A percentile compares a stretch with the other conserved stretches of the same genome.
phyloP scores from a whole-genome alignment of 2,329 filamentous ascomycete genomes.

The Sporothrix sp. region DNA sequence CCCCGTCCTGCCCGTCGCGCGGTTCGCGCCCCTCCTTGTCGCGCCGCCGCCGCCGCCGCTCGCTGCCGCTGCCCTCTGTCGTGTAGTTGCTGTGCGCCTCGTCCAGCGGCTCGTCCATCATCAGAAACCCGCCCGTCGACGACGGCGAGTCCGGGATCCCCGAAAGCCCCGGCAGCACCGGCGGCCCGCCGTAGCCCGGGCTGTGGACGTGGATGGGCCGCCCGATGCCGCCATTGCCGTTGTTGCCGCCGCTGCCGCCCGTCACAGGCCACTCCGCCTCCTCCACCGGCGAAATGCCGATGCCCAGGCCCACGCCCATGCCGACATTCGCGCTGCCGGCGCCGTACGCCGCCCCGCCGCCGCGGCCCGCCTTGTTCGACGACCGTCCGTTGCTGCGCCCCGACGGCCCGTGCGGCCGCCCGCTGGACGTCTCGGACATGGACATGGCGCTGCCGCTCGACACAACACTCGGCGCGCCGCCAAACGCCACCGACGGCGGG shows the following conservation, averaged over 20 bases:
- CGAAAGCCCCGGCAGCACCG: slow-evolving; percentile 11
- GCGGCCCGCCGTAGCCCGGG: slow-evolving; percentile 3
- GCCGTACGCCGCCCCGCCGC: not conserved
- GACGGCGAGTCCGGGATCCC: slow-evolving; percentile 11
- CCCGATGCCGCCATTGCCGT: not conserved
- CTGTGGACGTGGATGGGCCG: slow-evolving; percentile 5
- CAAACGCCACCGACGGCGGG: slow-evolving; percentile 10
- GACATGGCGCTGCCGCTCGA: slow-evolving; percentile 24
- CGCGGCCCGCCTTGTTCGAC: not conserved
- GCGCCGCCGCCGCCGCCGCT: slow-evolving; percentile 14
- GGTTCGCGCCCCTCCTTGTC: slow-evolving; percentile 8
- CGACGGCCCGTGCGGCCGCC: slow-evolving; percentile 17
- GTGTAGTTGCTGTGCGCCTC: slow-evolving; percentile 21
- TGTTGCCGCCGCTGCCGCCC: not conserved
- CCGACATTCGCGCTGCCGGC: not conserved
- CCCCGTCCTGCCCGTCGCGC: not conserved
- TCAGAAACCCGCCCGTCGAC: slow-evolving; percentile 19
- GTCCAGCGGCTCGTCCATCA: slow-evolving; percentile 22
- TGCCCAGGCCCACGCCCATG: slow-evolving; percentile 11
- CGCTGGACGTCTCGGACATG: slow-evolving; percentile 24
- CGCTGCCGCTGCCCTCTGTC: slow-evolving; percentile 18
- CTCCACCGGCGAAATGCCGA: slow-evolving; percentile 20
- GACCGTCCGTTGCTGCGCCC: slow-evolving; percentile 11
- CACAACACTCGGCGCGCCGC: slow-evolving; percentile 17
- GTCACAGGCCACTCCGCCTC: slow-evolving; percentile 20